Evolutionary conservation across 1,139 yeast genomes (phyloP).

Genomic region (Sugiyamaella sp.): DNA sequence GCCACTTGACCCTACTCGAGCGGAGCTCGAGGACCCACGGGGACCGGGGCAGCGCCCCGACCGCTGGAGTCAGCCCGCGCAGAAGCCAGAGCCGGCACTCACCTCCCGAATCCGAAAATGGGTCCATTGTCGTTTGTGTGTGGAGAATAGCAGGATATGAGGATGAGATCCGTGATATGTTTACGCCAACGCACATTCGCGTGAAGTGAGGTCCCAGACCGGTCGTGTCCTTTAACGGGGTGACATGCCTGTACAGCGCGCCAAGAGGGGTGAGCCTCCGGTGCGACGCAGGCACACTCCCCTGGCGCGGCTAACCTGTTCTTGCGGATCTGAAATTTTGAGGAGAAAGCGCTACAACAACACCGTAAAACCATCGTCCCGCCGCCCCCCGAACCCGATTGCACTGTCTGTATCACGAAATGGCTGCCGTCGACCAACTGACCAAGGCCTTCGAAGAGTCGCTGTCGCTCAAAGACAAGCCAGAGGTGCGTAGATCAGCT

Average conservation of each 20-base stretch:
- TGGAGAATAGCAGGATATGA: too few species aligned
- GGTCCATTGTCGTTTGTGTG: constrained; percentile 32
- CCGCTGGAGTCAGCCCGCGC: too few species aligned
- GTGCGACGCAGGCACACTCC: too few species aligned
- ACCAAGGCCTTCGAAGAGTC: constrained; percentile 35
- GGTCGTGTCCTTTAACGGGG: neutral
- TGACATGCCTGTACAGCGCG: too few species aligned
- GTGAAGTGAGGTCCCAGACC: too few species aligned
- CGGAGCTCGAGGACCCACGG: neutral
- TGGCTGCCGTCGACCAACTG: constrained; percentile 33
- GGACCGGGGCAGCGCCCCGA: too few species aligned
- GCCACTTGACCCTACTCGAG: neutral
- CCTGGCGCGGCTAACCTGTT: too few species aligned
- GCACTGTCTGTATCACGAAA: neutral
- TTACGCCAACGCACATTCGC: neutral
- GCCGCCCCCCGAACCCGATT: neutral
- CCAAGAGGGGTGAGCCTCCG: neutral
- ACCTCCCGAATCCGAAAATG: constrained; percentile 40
- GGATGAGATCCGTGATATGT: neutral
- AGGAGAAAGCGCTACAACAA: neutral
- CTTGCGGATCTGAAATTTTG: constrained; percentile 5
- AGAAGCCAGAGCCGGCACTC: too few species aligned
- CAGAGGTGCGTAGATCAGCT: constrained; percentile 24
- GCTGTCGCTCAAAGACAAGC: constrained; percentile 31
- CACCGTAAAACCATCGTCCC: neutral